Percentiles rank a stretch among this genome's conserved stretches.
phyloP scores from a whole-genome alignment of 768 basidiomycete genomes.

The Russula earlei region DNA sequence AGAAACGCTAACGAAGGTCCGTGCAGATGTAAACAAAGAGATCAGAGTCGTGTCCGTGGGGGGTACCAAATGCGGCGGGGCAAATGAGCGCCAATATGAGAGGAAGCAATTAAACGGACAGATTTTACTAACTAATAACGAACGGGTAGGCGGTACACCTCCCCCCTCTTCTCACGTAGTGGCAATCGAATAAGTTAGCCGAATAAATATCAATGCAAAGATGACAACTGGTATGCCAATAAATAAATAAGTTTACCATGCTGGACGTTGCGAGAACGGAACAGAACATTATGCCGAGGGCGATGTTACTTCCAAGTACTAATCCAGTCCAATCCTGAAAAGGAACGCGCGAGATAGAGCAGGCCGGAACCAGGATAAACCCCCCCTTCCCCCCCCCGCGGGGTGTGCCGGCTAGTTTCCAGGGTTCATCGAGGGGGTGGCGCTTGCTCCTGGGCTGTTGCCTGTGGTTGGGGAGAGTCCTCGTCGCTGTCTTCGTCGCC shows the following conservation, averaged over 20 bases:
- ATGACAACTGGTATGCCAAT: conserved; percentile 10
- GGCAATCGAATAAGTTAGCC: conserved; percentile 13
- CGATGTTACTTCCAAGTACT: neutral
- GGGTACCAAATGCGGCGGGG: too few species aligned
- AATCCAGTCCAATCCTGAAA: neutral
- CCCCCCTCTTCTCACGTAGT: neutral
- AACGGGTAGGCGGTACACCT: neutral
- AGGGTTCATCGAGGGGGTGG: neutral
- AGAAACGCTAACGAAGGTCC: neutral
- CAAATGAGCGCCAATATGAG: conserved; percentile 1
- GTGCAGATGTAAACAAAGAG: neutral
- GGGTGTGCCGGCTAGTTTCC: neutral
- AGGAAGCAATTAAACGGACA: neutral
- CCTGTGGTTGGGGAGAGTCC: conserved; percentile 13
- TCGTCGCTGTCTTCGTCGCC: conserved; percentile 18
- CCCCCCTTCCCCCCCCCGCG: too few species aligned
- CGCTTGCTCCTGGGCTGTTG: neutral
- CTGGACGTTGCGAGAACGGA: conserved; percentile 3
- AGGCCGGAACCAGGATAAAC: neutral
- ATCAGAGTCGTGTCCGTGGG: too few species aligned
- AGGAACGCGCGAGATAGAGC: conserved; percentile 1
- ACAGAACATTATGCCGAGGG: conserved; percentile 10
- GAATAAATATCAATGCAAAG: conserved; percentile 16
- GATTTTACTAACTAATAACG: conserved; percentile 1
- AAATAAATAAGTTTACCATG: conserved; percentile 10